Base-by-base conservation (phyloP, 768 basidiomycete species). In the Lactarius vividus region DNA sequence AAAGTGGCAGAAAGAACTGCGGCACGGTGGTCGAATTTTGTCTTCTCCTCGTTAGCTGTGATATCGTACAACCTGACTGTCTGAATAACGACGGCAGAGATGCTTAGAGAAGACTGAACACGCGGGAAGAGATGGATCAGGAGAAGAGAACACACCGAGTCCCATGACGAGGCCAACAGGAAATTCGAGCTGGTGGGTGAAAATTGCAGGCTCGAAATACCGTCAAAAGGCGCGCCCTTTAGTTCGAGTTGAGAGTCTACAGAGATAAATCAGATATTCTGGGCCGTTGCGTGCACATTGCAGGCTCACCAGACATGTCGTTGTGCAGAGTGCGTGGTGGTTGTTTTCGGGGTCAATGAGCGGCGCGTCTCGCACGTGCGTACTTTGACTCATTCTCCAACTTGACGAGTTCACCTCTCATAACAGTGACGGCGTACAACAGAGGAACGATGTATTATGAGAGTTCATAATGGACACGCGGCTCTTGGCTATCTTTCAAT, bases 111-210 rank as follows among this genome's bases (percentile, higher is more conserved):
- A 65, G 42, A 33, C 53, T 64, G 63, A 29, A 55, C 57, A 63
- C 61, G 64, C 52, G 71, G 79, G 33, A 72, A 83, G 84, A 69
- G 53, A 63, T 70, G 66, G 61, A 59, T 64, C 18, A 29, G 26
- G 65, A 23, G 69, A 68, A 35, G 67, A 66, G 67, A 57, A 72
- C 84, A 70, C 62, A 85, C 85, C 28, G 91, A 85, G 76, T 98
- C 96, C 96, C 96, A 98, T 66, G 91, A 89, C 15, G 92, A 86
- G 20, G 91, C 92, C 0, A 98, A 78, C 1, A 98, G 78, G 23
- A 89, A 87, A 62, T 89, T 82, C 2, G 94, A 88, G 74, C 90
- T 85, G 3, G 82, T 81, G 1, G 94, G 91, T 26, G 94, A 92
- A 76, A 91, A 98, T 37, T 84, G 82, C 33, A 98, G 78, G 44